Evolutionary conservation across 1,284 basidiomycete species (phyloP).

Genomic region (Apiotrichum montevideense): DNA sequence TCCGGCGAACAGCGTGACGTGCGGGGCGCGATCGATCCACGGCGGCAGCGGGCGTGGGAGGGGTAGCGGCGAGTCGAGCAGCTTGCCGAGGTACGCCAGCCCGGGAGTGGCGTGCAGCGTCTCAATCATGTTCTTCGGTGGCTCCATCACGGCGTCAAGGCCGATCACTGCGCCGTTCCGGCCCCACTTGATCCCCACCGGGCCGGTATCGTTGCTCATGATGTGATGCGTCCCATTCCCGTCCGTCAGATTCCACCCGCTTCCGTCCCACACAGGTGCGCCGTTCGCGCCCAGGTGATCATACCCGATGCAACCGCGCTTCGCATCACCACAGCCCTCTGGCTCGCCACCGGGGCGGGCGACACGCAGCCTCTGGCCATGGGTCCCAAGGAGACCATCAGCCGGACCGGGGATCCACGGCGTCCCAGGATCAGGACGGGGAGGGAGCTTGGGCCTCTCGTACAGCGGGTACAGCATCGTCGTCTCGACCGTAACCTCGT

Average conservation of each 20-base stretch:
- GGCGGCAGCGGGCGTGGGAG: constrained; percentile 59
- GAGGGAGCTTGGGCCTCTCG: constrained; percentile 54
- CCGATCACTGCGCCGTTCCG: constrained; percentile 74
- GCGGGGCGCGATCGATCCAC: constrained; percentile 50
- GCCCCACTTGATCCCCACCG: constrained; percentile 49
- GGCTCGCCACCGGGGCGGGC: constrained; percentile 44
- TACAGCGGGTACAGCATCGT: constrained; percentile 64
- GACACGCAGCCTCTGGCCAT: constrained; percentile 74
- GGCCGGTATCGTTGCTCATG: constrained; percentile 28
- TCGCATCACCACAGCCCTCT: constrained; percentile 40
- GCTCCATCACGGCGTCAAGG: constrained; percentile 66
- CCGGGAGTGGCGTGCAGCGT: constrained; percentile 57
- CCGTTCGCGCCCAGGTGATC: constrained; percentile 69
- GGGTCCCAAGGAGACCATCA: constrained; percentile 66
- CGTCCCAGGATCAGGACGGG: constrained; percentile 63
- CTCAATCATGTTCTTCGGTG: constrained; percentile 65
- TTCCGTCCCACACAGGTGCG: constrained; percentile 36
- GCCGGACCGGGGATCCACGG: constrained; percentile 76
- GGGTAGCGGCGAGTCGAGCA: constrained; percentile 55
- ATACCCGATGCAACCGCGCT: constrained; percentile 57
- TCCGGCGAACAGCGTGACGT: constrained; percentile 86
- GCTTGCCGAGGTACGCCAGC: constrained; percentile 59
- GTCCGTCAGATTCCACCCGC: constrained; percentile 26
- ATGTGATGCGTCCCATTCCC: constrained; percentile 1
- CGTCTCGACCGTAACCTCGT: constrained; percentile 45